These are phyloP conservation scores for Conringia planisiliqua DNA, from an alignment of 345 rosid genomes.

Conservation along the genomic window DNA sequence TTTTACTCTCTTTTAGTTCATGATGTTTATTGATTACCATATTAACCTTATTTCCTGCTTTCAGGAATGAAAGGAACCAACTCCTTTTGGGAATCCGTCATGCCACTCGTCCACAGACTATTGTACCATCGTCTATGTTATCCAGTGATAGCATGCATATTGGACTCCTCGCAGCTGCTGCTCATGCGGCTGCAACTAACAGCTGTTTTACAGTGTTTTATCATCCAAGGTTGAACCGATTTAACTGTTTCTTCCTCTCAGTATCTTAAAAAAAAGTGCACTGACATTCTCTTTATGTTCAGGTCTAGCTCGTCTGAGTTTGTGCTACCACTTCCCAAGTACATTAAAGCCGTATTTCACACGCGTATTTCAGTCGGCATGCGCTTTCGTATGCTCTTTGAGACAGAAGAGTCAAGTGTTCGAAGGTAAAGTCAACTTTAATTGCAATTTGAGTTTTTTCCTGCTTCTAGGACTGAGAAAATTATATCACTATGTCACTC, in stretches of 20 bases:
- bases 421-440: slow-evolving; percentile 41
- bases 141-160: slow-evolving; percentile 47
- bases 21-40: background rate
- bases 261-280: background rate
- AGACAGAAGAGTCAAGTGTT: slow-evolving; percentile 67
- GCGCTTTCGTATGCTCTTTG: slow-evolving; percentile 73
- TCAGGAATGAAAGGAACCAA: slow-evolving; percentile 41
- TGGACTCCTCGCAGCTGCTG: slow-evolving; percentile 44
- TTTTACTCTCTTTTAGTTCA: background rate
- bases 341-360: slow-evolving; percentile 49
- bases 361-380: slow-evolving; percentile 58
- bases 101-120: slow-evolving; percentile 41
- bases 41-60: background rate
- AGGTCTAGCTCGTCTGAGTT: slow-evolving; percentile 66
- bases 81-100: slow-evolving; percentile 41
- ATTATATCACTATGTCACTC: background rate
- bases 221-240: slow-evolving; percentile 31
- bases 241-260: background rate
- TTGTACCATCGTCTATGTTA: slow-evolving; percentile 39
- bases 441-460: background rate
- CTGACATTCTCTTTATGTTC: slow-evolving; percentile 13
- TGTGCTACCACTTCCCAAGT: slow-evolving; percentile 50
- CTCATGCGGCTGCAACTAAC: slow-evolving; percentile 41
- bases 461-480: background rate
- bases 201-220: slow-evolving; percentile 38